Base-by-base conservation (phyloP, 2,329 filamentous ascomycete species). In the Penicillium paneum region DNA sequence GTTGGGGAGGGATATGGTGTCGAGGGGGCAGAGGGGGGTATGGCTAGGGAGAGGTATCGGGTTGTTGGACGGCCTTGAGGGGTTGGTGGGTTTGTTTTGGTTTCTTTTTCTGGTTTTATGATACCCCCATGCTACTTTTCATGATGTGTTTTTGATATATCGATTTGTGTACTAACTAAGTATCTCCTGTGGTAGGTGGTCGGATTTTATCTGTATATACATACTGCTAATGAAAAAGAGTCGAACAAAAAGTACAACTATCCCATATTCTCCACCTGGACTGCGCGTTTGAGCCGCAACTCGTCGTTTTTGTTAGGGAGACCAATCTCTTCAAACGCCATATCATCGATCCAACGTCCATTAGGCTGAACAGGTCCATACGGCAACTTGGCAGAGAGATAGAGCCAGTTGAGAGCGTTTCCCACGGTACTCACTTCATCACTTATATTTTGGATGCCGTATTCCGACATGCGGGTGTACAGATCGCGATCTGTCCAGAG, bases 361-460 rank as follows among this genome's bases (percentile, higher is more conserved):
- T 85, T 75, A 1, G 86, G 86, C 55, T 78, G 74, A 21, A 90
- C 61, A 49, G 74, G 71, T 62, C 81, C 82, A 62, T 85, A 82
- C 21, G 80, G 76, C 70, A 88, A 79, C 67, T 83, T 84, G 62
- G 84, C 82, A 0, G 87, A 87, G n/a, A 94, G 77, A 69, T 90
- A 93, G 68, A 90, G 81, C 89, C 89, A 94, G 21, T 78, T 79
- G 12, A 93, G 75, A 1, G 86, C 85, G 69, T 92, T 92, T 0
- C 90, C 90, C 1, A 91, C 88, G 0, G 90, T 94, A 57, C 87
- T 84, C 1, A 93, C 88, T 69, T 94, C 90, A 66, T 94, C 90
- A 56, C 86, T 90, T 13, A 94, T 88, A 56, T 88, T 83, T 0
- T 71, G 77, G 35, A 74, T 75, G 0, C 89, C 89, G 59, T 82